Base-by-base conservation (phyloP, 2,329 filamentous ascomycete species). In the Purpureocillium takamizusanense region DNA sequence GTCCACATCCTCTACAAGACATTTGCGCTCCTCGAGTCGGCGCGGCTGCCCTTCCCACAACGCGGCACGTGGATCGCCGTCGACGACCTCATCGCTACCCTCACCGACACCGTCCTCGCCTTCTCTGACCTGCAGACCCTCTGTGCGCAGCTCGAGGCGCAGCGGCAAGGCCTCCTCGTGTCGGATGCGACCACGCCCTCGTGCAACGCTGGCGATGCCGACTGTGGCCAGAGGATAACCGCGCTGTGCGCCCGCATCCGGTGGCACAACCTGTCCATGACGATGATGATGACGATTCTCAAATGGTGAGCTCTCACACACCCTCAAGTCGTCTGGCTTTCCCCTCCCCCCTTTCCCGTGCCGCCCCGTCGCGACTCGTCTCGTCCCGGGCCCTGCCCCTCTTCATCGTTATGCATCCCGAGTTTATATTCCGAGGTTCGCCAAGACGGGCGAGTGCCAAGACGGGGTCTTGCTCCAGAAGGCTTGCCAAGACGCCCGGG, bases 181-280 rank as follows among this genome's bases (percentile, higher is more conserved):
- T 38, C 38, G 27, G 39, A 45, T 31, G 39, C 6, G 21, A 46
- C 9, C 35, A 41, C 15, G 41, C 38, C 33, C 11, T 8, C 7
- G 10, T 4, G 31, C 3, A 35, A 12, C 9, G 14, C 9, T 5
- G 32, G 34, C n/a, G 15, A 15, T 21, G 33, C 16, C 7, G 11
- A 17, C 16, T n/a, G 34, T 44, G 14, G 45, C n/a, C 48, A 46
- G n/a, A 44, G 46, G 23, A 47, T 58, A 21, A 51, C 42, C 18
- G 47, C 49, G 6, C 45, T 62, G 4, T 60, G 53, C 34, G 51
- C 55, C 2, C 50, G 60, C 6, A 52, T 62, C 8, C 52, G 55
- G 23, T 62, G 57, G 56, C 59, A 61, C 46, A 60, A 57, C 34
- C 46, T 62, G 15, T 61, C 59, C n/a, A 59, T 62, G 47, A 58